Evolutionary conservation across 176 grass and related monocot species (phyloP).

Genomic region (Carex parvula): DNA sequence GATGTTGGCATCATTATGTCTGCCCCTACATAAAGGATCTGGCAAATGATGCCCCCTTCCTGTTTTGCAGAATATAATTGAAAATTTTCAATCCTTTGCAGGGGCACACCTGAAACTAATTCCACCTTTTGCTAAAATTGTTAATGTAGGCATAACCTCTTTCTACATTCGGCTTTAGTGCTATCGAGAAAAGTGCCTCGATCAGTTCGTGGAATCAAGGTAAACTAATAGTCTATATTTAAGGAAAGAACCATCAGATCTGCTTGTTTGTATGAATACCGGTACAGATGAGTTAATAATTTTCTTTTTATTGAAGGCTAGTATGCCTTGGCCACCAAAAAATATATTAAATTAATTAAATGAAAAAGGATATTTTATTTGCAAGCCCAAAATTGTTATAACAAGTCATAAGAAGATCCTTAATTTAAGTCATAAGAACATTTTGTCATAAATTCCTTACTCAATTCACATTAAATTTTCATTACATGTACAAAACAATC

Average conservation of each 20-base stretch:
- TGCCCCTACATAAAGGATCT: not conserved
- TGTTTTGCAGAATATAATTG: not conserved
- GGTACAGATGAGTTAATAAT: not conserved
- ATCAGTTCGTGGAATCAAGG: conserved; percentile 83
- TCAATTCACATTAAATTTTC: not conserved
- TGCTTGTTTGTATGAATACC: not conserved
- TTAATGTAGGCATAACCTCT: conserved; percentile 87
- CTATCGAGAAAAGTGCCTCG: conserved; percentile 93
- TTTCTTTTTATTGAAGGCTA: not conserved
- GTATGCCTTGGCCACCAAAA: not conserved
- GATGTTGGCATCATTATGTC: not conserved
- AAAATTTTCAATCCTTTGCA: not conserved
- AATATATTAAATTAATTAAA: not conserved
- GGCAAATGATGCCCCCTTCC: not conserved
- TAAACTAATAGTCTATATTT: conserved; percentile 24
- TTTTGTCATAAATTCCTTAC: not conserved
- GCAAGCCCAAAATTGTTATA: not conserved
- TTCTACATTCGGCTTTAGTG: conserved; percentile 95
- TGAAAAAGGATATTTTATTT: not conserved
- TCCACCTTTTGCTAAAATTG: not conserved
- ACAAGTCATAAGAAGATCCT: not conserved
- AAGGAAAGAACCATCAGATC: not conserved
- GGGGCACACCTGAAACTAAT: not conserved
- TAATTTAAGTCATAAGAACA: not conserved
- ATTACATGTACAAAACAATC: not conserved